Evolutionary conservation across 192 early-diverging fungal genomes (phyloP), one percentile per base, ranked within the genome.

Genomic region (Cetraspora pellucida): DNA sequence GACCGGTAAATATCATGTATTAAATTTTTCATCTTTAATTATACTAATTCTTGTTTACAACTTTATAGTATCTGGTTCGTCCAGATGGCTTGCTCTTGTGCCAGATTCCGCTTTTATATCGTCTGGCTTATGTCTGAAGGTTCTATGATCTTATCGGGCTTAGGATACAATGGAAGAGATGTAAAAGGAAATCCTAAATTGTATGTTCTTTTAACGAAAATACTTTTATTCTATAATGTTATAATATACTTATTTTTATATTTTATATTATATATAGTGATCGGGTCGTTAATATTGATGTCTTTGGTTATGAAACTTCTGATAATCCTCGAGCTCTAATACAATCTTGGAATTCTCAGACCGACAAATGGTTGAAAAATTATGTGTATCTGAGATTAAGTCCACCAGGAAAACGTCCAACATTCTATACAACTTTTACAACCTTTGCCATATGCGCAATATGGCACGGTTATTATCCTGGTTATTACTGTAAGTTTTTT

Each of bases 381-480:
- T 95, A 90, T 79, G 91, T 97, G 28, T 97, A 98, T 77, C 68
- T 91, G 55, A 83, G 95, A 10, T 80, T 96, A 23, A 69, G 79
- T 10, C 49, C 78, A 13, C 78, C 80, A 0, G 90, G 85, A 16
- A 71, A 76, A 25, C 90, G 91, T 45, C 83, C 90, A 10, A 86
- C 83, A 43, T 81, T 83, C 2, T 30, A 81, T 7, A 89, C 93
- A 19, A 90, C 90, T 0, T 68, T 96, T 23, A 77, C 87, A 25
- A 96, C 96, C 6, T 97, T 94, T 79, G 80, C 87, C 11, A 90
- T 91, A 3, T 94, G 92, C 30, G 94, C 97, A 11, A 88, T 97
- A 71, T 99, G 97, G 97, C 97, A 99, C 76, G 97, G 97, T 31
- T 97, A 96, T 82, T 91, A 92, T 78, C 92, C 93, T 8, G 94